Conservation (phyloP, 225 moss, liverwort and hornwort genomes). For the Marchantia polymorpha region DNA sequence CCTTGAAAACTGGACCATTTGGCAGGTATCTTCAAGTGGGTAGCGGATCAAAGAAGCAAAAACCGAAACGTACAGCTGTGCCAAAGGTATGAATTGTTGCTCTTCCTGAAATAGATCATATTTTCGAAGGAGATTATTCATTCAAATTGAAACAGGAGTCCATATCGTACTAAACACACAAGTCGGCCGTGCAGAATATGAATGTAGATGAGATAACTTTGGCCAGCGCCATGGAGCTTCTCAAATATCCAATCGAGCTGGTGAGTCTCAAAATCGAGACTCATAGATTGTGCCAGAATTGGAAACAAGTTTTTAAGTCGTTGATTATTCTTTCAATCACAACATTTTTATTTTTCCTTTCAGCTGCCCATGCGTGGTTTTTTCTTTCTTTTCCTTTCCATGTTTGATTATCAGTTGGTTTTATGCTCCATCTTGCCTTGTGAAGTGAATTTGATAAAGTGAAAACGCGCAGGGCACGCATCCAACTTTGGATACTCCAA, state of each 20-base stretch:
- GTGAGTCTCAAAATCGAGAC: not conserved
- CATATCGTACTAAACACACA: not conserved
- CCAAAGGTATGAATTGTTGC: constrained; percentile 54
- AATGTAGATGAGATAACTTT: constrained; percentile 27
- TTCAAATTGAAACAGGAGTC: not conserved
- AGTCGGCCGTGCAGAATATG: constrained; percentile 21
- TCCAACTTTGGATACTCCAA: constrained; percentile 34
- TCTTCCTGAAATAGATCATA: not conserved
- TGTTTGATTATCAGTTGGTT: no score
- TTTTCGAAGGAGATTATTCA: not conserved
- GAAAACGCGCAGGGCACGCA: constrained; percentile 37
- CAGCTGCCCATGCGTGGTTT: not conserved
- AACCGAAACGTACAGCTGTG: constrained; percentile 75
- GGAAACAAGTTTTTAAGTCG: not conserved
- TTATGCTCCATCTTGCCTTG: not conserved
- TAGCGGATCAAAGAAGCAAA: constrained; percentile 67
- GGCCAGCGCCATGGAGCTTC: constrained; percentile 35
- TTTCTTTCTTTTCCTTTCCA: not conserved
- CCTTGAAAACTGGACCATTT: constrained; percentile 76
- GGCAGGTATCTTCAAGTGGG: constrained; percentile 89
- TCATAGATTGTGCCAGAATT: not conserved
- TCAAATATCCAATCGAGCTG: constrained; percentile 48
- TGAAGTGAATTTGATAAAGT: not conserved
- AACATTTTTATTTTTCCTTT: not conserved
- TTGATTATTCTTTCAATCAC: not conserved